These are phyloP conservation scores for Metschnikowia peoriensis DNA, from an alignment of 805 yeast genomes.

Conservation along the genomic window DNA sequence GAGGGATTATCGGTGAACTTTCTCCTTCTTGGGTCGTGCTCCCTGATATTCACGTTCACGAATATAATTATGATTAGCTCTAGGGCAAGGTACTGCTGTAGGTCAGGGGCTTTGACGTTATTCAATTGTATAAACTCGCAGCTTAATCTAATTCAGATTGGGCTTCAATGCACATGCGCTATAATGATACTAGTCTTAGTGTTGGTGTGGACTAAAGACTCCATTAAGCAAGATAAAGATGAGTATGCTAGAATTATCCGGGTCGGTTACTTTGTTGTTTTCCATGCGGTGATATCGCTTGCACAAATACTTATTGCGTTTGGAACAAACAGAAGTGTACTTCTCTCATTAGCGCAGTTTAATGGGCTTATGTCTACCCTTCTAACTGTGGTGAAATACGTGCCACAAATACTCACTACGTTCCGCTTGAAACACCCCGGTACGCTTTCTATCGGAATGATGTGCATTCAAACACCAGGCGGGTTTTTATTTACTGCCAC, in stretches of 20 bases:
- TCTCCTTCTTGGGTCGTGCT: conserved; percentile 64
- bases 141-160: conserved; percentile 64
- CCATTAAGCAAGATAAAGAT: conserved; percentile 44
- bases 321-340: conserved; percentile 19
- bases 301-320: conserved; percentile 36
- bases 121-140: conserved; percentile 69
- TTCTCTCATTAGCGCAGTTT: conserved; percentile 48
- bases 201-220: conserved; percentile 43
- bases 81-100: conserved; percentile 63
- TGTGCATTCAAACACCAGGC: conserved; percentile 88
- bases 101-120: conserved; percentile 35
- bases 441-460: conserved; percentile 73
- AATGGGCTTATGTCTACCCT: conserved; percentile 66
- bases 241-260: conserved; percentile 43
- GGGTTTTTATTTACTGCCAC: conserved; percentile 80
- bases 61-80: conserved; percentile 63
- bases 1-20: conserved; percentile 79
- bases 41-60: conserved; percentile 65
- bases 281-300: conserved; percentile 35
- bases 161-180: conserved; percentile 60
- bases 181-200: conserved; percentile 55
- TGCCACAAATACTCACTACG: conserved; percentile 79
- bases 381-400: conserved; percentile 66
- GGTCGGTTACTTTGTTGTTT: conserved; percentile 41
- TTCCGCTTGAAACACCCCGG: conserved; percentile 72